These are phyloP conservation scores for Exophiala oligosperma DNA, from an alignment of 2,329 filamentous ascomycete genomes.

Conservation along the genomic window DNA sequence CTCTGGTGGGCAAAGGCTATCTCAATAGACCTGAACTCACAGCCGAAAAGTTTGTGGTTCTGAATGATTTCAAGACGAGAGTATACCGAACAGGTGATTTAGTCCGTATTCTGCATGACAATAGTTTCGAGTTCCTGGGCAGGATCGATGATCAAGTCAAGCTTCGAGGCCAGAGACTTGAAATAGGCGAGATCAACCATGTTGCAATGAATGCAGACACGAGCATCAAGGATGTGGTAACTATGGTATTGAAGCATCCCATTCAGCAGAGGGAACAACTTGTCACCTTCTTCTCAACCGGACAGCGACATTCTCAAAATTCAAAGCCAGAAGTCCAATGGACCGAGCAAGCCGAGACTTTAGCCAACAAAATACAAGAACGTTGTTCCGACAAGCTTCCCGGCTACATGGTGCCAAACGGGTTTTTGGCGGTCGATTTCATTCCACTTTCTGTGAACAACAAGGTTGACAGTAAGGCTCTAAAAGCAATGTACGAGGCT, in stretches of 20 bases:
- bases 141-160: constrained; percentile 92
- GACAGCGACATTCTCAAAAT: constrained; percentile 21
- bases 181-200: constrained; percentile 89
- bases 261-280: constrained; percentile 78
- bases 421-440: constrained; percentile 68
- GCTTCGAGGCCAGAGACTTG: constrained; percentile 81
- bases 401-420: constrained; percentile 87
- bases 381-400: constrained; percentile 72
- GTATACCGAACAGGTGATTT: constrained; percentile 89
- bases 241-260: constrained; percentile 70
- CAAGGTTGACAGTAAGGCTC: constrained; percentile 74
- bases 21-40: constrained; percentile 79
- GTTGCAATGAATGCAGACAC: constrained; percentile 65
- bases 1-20: constrained; percentile 86
- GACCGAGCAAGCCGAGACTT: constrained; percentile 35
- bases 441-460: constrained; percentile 87
- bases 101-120: constrained; percentile 76
- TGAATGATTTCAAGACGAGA: constrained; percentile 58
- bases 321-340: constrained; percentile 38
- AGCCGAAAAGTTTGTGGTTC: constrained; percentile 68
- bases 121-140: constrained; percentile 82
- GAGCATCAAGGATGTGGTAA: constrained; percentile 68
- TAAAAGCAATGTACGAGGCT: constrained; percentile 65
- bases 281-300: constrained; percentile 66
- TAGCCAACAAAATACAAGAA: constrained; percentile 53